Percentiles rank a stretch among this genome's conserved stretches.
These are phyloP conservation scores for Globisporangium spiculum DNA, from an alignment of 352 stramenopile genomes.

Conservation along the genomic window DNA sequence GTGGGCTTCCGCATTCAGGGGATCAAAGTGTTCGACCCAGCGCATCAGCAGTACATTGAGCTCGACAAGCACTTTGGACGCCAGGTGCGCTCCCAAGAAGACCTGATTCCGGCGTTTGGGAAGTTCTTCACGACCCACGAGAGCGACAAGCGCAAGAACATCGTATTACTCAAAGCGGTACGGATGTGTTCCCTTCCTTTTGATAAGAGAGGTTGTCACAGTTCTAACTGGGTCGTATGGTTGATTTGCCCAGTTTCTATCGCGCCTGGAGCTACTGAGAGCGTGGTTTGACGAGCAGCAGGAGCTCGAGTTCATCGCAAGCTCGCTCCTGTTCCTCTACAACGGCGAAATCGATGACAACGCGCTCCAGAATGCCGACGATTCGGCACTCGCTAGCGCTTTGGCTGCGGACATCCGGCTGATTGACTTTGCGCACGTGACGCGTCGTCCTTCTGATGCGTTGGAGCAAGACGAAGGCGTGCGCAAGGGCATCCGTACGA, in stretches of 20 bases:
- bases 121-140: constrained; percentile 73
- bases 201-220: not conserved
- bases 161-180: constrained; percentile 45
- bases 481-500: constrained; percentile 47
- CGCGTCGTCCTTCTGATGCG: constrained; percentile 13
- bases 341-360: constrained; percentile 46
- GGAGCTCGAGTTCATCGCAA: constrained; percentile 90
- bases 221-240: not conserved
- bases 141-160: constrained; percentile 16
- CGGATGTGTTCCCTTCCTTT: not conserved
- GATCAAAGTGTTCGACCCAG: constrained; percentile 85
- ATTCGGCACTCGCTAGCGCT: not conserved
- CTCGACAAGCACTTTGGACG: constrained; percentile 89
- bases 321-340: constrained; percentile 95
- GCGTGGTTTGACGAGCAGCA: constrained; percentile 81
- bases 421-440: constrained; percentile 85
- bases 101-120: constrained; percentile 65
- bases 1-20: constrained; percentile 94
- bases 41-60: constrained; percentile 55
- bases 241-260: constrained; percentile 47
- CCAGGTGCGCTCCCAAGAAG: constrained; percentile 43
- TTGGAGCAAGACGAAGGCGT: constrained; percentile 52
- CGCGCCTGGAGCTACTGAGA: constrained; percentile 56
- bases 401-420: constrained; percentile 59
- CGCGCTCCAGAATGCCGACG: constrained; percentile 6